Evolutionary conservation across 352 stramenopile genomes (phyloP).

Genomic region (Globisporangium orthogonon): DNA sequence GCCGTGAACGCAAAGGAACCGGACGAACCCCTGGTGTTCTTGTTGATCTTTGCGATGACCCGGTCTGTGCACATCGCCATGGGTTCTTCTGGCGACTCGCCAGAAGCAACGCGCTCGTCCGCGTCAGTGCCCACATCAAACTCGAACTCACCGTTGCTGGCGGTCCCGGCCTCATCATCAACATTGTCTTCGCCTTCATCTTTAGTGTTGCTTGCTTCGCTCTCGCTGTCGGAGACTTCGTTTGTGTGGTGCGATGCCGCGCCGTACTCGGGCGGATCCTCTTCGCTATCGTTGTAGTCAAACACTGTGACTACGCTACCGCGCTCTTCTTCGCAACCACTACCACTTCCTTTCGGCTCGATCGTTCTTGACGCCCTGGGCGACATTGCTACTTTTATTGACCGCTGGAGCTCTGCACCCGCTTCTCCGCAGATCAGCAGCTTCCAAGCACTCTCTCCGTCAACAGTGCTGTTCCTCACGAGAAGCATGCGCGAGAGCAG

Average conservation of each 20-base stretch:
- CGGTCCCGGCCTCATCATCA: neutral
- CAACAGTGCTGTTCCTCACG: neutral
- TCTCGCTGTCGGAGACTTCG: neutral
- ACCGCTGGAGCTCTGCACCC: conserved; percentile 1
- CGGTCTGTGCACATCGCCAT: too few relatives aligned
- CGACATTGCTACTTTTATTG: neutral
- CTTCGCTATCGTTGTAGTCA: neutral
- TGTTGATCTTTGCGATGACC: too few relatives aligned
- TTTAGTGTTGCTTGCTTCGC: neutral
- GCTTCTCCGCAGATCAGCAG: conserved; percentile 15
- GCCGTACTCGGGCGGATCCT: conserved; percentile 5
- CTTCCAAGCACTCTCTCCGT: neutral
- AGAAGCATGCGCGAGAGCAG: conserved; percentile 50
- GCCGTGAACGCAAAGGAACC: too few relatives aligned
- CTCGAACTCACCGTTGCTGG: neutral
- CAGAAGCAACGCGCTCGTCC: neutral
- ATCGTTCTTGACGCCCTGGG: neutral
- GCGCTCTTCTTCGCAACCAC: neutral
- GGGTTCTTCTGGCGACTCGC: too few relatives aligned
- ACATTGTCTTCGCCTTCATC: neutral
- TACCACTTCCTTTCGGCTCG: neutral
- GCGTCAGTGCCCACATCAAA: neutral
- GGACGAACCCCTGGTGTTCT: too few relatives aligned
- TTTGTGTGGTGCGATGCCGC: neutral
- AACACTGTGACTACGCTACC: neutral